Conservation (phyloP, 495 filamentous ascomycete genomes). For the Podospora anserina region DNA sequence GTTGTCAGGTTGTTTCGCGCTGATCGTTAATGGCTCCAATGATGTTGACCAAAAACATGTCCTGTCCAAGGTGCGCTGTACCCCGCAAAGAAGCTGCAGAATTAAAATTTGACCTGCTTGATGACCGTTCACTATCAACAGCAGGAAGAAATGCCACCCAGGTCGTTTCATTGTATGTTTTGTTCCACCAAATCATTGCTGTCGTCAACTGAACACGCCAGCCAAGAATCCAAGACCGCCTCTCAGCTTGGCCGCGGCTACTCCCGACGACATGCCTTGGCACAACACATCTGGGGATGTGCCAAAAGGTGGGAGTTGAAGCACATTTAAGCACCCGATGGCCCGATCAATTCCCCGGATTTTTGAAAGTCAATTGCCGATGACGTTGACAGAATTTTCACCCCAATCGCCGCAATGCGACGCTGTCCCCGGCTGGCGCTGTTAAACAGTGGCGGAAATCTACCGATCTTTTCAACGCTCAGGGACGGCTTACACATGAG, state of each 20-base stretch:
- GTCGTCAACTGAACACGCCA: too few species aligned
- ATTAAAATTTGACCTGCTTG: too few species aligned
- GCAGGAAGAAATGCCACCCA: too few species aligned
- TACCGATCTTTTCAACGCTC: not conserved
- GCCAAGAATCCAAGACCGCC: conserved; percentile 2
- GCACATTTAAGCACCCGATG: not conserved
- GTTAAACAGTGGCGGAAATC: not conserved
- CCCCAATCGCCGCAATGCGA: not conserved
- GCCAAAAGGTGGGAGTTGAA: not conserved
- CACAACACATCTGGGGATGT: not conserved
- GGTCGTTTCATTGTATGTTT: too few species aligned
- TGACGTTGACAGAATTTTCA: not conserved
- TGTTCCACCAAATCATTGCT: too few species aligned
- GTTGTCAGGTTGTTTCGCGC: too few species aligned
- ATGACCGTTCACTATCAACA: too few species aligned
- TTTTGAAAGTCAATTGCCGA: not conserved
- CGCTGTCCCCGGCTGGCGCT: not conserved
- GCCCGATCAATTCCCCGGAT: not conserved
- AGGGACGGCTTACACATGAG: not conserved
- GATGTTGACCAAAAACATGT: not conserved
- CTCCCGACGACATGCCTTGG: conserved; percentile 12
- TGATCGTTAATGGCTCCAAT: too few species aligned
- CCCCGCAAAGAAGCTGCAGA: too few species aligned
- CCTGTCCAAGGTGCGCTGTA: too few species aligned
- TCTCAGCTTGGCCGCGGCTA: conserved; percentile 5